phyloP scores from a whole-genome alignment of 768 basidiomycete species.

The Kwoniella sp. region DNA sequence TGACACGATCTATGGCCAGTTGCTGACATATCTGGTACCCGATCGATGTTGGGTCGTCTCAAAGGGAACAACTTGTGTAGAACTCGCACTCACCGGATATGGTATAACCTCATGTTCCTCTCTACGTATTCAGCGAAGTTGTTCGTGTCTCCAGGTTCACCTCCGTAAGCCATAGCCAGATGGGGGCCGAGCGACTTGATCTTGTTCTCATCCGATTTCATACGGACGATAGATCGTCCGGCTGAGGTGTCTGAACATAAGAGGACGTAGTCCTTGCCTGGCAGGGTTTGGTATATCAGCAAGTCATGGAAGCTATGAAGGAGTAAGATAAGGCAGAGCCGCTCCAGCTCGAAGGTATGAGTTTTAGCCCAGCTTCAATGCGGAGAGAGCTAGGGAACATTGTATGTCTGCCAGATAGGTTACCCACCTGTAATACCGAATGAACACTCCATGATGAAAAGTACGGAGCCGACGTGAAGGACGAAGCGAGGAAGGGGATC shows the following conservation, averaged over 20 bases:
- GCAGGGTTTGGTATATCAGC: background rate
- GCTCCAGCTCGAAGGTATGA: too few relatives aligned
- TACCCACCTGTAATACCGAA: constrained; percentile 69
- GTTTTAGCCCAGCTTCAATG: background rate
- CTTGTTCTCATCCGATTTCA: constrained; percentile 97
- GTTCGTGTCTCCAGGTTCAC: constrained; percentile 94
- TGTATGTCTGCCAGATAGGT: too few relatives aligned
- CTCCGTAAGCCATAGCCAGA: constrained; percentile 90
- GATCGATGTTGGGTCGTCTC: too few relatives aligned
- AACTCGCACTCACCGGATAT: constrained; percentile 67
- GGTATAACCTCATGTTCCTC: constrained; percentile 91
- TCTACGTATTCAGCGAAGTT: constrained; percentile 97
- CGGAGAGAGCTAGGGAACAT: too few relatives aligned
- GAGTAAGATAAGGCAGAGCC: too few relatives aligned
- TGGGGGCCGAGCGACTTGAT: constrained; percentile 88
- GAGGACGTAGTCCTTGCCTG: constrained; percentile 88
- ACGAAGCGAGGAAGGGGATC: too few relatives aligned
- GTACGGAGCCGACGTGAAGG: background rate
- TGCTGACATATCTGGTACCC: too few relatives aligned
- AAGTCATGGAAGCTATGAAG: too few relatives aligned
- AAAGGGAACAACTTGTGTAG: too few relatives aligned
- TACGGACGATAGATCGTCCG: constrained; percentile 90
- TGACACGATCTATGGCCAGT: too few relatives aligned
- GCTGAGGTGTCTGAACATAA: constrained; percentile 88
- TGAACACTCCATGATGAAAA: constrained; percentile 74